Evolutionary conservation across 1,139 yeast genomes (phyloP), one percentile per base, ranked within the genome.

Genomic region (Lodderomyces beijingensis): DNA sequence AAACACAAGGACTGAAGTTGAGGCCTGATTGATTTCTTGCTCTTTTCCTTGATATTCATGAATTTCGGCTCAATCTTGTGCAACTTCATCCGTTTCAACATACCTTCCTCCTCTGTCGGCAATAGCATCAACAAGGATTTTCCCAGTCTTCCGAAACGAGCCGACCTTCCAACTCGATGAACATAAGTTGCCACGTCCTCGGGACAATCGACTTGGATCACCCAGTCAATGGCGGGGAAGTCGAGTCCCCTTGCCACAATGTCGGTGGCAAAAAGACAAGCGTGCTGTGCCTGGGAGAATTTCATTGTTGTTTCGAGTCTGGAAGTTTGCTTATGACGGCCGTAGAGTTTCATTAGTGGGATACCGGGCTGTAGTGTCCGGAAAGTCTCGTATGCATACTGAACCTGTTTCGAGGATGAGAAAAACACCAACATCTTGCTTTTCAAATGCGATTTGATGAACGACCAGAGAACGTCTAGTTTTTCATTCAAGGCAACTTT

Each of bases 211-310:
- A 88, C 75, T 57, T 91, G 99, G 9, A 91, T 67, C 14, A 91
- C 96, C 99, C 99, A 91, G 50, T 91, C 96, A 35, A 91, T 87
- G 1, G 95, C 83, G 1, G 99, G 98, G 62, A 93, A 89, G 60
- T 91, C 99, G 35, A 91, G 74, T 10, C 99, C 99, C 55, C 99
- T 72, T 1, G 99, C 97, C 18, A 89, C 97, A 36, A 91, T 86
- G 62, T 91, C 99, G 0, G 99, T 91, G 3, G 97, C 95, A 55
- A 91, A 83, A 30, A 91, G 62, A 62, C 96, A 89, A 10, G 87
- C 91, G 41, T 85, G 78, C 45, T 84, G 88, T 2, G 96, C 86
- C 37, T 82, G 78, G 10, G 93, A 77, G 53, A 89, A 91, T 56
- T 88, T 86, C 41, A 74, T 73, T 2, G 95, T 80, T 8, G 95